phyloP scores from a whole-genome alignment of 2,329 filamentous ascomycete genomes.

The Claviceps purpurea region DNA sequence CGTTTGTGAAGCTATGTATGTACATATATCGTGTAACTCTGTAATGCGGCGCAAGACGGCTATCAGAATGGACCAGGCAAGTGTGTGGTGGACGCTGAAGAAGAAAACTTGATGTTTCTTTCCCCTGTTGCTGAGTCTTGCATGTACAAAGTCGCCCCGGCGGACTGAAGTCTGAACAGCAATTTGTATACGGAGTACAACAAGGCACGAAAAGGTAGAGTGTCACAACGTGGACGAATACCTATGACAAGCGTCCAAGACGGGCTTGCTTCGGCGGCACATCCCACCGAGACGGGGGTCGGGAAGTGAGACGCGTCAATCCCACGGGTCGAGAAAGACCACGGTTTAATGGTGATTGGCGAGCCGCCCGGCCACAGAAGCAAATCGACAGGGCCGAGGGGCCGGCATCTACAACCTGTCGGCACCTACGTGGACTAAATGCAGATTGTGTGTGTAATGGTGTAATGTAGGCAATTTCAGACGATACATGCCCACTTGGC shows the following conservation, averaged over 20 bases:
- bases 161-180: neutral
- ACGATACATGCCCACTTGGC: too few relatives aligned
- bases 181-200: neutral
- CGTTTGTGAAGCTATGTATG: neutral
- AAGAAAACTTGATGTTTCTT: too few relatives aligned
- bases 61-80: too few relatives aligned
- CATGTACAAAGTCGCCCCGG: too few relatives aligned
- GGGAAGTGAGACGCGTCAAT: neutral
- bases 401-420: neutral
- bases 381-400: neutral
- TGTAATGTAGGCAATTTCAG: too few relatives aligned
- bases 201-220: neutral
- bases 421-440: too few relatives aligned
- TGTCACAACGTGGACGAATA: neutral
- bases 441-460: too few relatives aligned
- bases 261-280: neutral
- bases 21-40: too few relatives aligned
- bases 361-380: neutral
- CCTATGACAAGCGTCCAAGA: neutral
- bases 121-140: too few relatives aligned
- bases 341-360: neutral
- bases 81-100: too few relatives aligned
- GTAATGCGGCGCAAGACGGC: too few relatives aligned
- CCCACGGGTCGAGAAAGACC: neutral
- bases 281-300: neutral